phyloP scores from a whole-genome alignment of 2,329 filamentous ascomycete species.

The Elsinoe ampelina region DNA sequence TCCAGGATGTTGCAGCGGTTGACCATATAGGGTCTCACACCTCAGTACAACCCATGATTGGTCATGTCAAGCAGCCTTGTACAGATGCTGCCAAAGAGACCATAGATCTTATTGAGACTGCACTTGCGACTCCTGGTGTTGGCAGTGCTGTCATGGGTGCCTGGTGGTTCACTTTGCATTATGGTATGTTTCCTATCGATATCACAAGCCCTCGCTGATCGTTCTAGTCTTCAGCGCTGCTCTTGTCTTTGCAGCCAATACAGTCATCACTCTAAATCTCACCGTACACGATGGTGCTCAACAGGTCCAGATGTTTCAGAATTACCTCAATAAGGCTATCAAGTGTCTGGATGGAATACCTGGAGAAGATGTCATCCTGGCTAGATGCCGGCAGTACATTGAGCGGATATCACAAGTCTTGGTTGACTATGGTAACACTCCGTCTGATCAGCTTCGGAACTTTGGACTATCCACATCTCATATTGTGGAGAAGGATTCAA shows the following conservation, averaged over 20 bases:
- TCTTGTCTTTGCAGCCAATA: conserved; percentile 11
- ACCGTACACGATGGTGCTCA: background rate
- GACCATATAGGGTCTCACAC: conserved; percentile 18
- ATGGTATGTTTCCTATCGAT: conserved; percentile 20
- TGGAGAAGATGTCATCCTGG: background rate
- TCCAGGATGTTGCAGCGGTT: conserved; percentile 22
- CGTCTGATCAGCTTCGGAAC: too few relatives aligned
- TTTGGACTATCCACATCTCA: background rate
- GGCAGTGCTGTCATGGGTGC: conserved; percentile 27
- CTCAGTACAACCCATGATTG: conserved; percentile 16
- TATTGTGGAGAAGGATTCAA: background rate
- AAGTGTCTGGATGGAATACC: background rate
- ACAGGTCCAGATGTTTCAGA: background rate
- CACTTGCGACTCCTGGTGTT: conserved; percentile 19
- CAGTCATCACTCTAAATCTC: background rate
- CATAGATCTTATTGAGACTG: conserved; percentile 26
- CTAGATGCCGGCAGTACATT: conserved; percentile 7
- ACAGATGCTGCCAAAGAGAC: conserved; percentile 29
- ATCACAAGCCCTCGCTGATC: background rate
- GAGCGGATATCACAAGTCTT: background rate
- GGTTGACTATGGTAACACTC: background rate
- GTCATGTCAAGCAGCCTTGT: conserved; percentile 24
- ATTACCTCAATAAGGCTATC: background rate
- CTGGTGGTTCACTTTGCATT: conserved; percentile 37
- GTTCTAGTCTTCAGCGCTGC: conserved; percentile 9